These are phyloP conservation scores for Lactarius evosmus DNA, from an alignment of 768 basidiomycete genomes.

Conservation along the genomic window DNA sequence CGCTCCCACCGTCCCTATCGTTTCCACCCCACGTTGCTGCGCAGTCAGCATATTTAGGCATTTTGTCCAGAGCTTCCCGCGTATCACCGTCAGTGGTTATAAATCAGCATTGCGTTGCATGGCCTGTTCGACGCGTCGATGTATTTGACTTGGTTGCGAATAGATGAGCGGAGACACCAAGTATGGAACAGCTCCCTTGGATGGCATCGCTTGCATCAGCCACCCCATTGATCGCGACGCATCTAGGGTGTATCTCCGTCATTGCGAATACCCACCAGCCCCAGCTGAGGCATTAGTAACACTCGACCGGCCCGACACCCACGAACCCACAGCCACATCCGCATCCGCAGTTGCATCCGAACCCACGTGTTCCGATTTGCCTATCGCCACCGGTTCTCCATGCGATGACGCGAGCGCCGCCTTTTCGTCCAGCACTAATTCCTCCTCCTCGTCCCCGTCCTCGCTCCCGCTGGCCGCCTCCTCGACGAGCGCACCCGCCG, in stretches of 20 bases:
- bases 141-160: background rate
- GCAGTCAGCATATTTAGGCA: constrained; percentile 6
- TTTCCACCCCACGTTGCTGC: background rate
- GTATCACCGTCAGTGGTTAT: background rate
- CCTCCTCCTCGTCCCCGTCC: background rate
- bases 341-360: constrained; percentile 1
- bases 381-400: background rate
- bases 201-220: too few species aligned
- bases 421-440: constrained; percentile 21
- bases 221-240: background rate
- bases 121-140: background rate
- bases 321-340: constrained; percentile 11
- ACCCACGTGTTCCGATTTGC: constrained; percentile 6
- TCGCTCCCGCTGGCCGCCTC: constrained; percentile 7
- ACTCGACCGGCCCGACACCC: constrained; percentile 20
- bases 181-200: background rate
- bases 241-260: background rate
- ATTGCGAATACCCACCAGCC: background rate
- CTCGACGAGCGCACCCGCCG: constrained; percentile 17
- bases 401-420: background rate
- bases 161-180: background rate
- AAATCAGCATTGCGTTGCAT: background rate
- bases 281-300: background rate
- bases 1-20: background rate
- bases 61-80: background rate